Percentiles rank a stretch among this genome's conserved stretches.
Evolutionary conservation across 441 rosid genomes (phyloP).

Genomic region (Monsonia emarginata): DNA sequence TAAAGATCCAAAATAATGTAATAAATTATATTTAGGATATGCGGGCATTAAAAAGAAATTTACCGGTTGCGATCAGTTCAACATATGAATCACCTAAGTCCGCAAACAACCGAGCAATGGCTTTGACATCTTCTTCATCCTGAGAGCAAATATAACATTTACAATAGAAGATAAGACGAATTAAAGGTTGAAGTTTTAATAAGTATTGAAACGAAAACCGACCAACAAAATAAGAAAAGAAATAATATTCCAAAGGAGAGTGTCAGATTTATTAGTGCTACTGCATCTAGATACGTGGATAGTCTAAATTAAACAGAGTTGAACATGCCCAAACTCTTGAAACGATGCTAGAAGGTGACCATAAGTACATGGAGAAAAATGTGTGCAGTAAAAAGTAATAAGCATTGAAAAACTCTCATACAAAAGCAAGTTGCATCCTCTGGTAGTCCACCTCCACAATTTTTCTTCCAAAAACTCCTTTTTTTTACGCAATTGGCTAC

Average conservation of each 20-base stretch:
- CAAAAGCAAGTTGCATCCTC: conserved; percentile 4
- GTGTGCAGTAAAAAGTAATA: neutral
- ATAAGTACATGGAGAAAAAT: neutral
- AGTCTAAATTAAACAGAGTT: neutral
- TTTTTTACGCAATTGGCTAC: conserved; percentile 1
- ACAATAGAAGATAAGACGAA: neutral
- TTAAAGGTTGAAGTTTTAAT: neutral
- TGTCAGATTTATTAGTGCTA: neutral
- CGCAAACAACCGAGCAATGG: conserved; percentile 92
- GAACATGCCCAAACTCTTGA: neutral
- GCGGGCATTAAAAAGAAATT: conserved; percentile 15
- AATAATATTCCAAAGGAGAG: neutral
- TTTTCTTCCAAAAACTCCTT: neutral
- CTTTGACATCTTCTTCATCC: conserved; percentile 99
- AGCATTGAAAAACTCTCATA: neutral
- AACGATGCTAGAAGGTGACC: neutral
- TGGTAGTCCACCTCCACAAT: neutral
- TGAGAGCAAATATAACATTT: conserved; percentile 26
- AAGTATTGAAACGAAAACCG: neutral
- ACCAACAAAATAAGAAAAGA: neutral
- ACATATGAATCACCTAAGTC: conserved; percentile 98
- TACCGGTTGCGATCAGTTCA: conserved; percentile 92
- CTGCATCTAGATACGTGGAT: neutral
- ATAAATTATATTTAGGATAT: neutral
- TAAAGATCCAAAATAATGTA: conserved; percentile 17